A percentile compares a stretch with the other conserved stretches of the same genome.
Evolutionary conservation across 306 rosid genomes (phyloP).

Genomic region (Dalbergia oliveri): DNA sequence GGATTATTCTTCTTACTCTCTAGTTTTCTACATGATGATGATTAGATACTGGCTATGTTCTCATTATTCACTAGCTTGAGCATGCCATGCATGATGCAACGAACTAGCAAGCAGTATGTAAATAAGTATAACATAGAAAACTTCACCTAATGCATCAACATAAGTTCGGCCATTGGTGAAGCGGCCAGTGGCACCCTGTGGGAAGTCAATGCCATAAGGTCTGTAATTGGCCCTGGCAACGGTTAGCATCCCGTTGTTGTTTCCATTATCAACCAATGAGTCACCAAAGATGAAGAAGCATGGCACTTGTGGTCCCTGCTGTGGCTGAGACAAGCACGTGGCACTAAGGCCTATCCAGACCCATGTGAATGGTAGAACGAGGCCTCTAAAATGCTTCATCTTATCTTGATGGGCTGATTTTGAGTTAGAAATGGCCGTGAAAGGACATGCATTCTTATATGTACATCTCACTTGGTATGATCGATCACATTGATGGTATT

Average conservation of each 20-base stretch:
- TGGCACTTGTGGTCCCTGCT: slow-evolving; percentile 66
- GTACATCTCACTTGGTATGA: not conserved
- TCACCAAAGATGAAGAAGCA: slow-evolving; percentile 95
- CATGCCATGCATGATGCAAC: not conserved
- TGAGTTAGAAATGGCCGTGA: not conserved
- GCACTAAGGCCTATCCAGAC: slow-evolving; percentile 48
- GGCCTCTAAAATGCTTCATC: slow-evolving; percentile 46
- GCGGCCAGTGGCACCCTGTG: slow-evolving; percentile 84
- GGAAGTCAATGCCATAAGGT: slow-evolving; percentile 92
- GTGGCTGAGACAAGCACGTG: slow-evolving; percentile 33
- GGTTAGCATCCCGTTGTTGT: slow-evolving; percentile 69
- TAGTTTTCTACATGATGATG: not conserved
- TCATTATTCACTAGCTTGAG: not conserved
- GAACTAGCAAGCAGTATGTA: not conserved
- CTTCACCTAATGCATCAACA: slow-evolving; percentile 83
- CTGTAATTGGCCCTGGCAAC: slow-evolving; percentile 91
- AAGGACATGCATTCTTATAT: slow-evolving; percentile 47
- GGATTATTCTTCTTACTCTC: not conserved
- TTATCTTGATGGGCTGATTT: not conserved
- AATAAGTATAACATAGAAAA: not conserved
- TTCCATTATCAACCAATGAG: slow-evolving; percentile 94
- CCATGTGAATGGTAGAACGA: slow-evolving; percentile 33
- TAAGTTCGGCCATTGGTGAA: slow-evolving; percentile 94
- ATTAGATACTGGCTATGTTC: not conserved
- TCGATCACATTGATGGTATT: slow-evolving; percentile 41